Evolutionary conservation across 345 rosid species (phyloP), one percentile per base, ranked within the genome.

Genomic region (Boechera retrofracta): DNA sequence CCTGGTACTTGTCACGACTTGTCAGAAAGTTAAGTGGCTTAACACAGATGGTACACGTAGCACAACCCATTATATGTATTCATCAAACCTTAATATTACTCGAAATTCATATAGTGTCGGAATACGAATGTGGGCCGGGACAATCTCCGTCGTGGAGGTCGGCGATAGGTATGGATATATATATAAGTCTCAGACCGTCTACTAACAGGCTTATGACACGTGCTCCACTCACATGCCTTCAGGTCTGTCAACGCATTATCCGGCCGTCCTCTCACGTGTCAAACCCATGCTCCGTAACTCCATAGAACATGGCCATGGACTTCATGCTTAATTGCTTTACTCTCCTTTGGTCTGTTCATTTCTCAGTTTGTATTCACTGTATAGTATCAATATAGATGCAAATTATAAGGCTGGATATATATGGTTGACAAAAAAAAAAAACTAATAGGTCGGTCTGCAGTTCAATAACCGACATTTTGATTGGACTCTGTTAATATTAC

Each of bases 81-180:
- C 44, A 35, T 66, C n/a, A 75, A 77, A 55, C 52, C 58, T 15
- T 52, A 38, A 42, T 51, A 55, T 48, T 42, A 55, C 33, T 47
- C 11, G 53, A 55, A 63, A 55, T 18, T 52, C 47, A 69, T 24
- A 13, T 55, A 16, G 67, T 45, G 61, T 36, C 67, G 67, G 44
- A 38, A 48, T 49, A 31, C 6, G 57, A 58, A 66, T 49, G 33
- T 72, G 73, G 77, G 77, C 64, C 68, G 82, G 74, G 69, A 73
- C 59, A 73, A 59, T 32, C 64, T 47, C 69, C 77, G 81, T 21
- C 78, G 77, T 58, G 35, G 74, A 78, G 59, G 82, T 54, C 58
- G 82, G 78, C 74, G 74, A 66, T 68, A 39, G 55, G 56, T 41
- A 71, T 55, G 81, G 69, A 70, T n/a, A 51, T 11, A 41, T 1